These are phyloP conservation scores for Wickerhamiella shivajii DNA, from an alignment of 805 yeast genomes.

Conservation along the genomic window DNA sequence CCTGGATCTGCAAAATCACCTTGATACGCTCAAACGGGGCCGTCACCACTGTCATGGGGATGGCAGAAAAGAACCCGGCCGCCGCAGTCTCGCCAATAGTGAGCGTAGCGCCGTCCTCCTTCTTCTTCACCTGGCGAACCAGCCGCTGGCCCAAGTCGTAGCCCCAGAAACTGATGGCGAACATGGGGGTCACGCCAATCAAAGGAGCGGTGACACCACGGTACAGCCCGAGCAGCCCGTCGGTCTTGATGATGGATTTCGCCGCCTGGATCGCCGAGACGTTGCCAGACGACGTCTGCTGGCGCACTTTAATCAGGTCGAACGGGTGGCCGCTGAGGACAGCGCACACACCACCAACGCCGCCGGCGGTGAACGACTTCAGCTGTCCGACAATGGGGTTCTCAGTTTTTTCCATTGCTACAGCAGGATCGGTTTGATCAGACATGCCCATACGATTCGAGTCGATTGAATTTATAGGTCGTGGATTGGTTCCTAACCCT, in stretches of 20 bases:
- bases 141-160: slow-evolving; percentile 81
- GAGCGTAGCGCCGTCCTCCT: slow-evolving; percentile 30
- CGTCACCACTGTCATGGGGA: slow-evolving; percentile 92
- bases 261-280: slow-evolving; percentile 54
- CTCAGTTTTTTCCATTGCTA: slow-evolving; percentile 11
- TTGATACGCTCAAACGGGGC: slow-evolving; percentile 95
- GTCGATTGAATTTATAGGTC: not conserved
- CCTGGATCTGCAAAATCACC: slow-evolving; percentile 77
- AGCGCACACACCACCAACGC: slow-evolving; percentile 93
- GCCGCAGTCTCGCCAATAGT: slow-evolving; percentile 60
- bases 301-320: slow-evolving; percentile 80
- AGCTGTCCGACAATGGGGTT: slow-evolving; percentile 47
- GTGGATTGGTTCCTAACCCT: not conserved
- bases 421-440: slow-evolving; percentile 15
- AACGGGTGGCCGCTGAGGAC: slow-evolving; percentile 94
- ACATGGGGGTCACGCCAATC: slow-evolving; percentile 96
- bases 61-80: slow-evolving; percentile 89
- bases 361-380: slow-evolving; percentile 84
- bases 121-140: slow-evolving; percentile 33
- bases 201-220: slow-evolving; percentile 91
- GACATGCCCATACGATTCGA: slow-evolving; percentile 6
- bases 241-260: slow-evolving; percentile 49
- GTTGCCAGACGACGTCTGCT: slow-evolving; percentile 62
- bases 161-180: slow-evolving; percentile 98
- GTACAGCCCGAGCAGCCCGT: slow-evolving; percentile 71